Conservation (phyloP, 768 basidiomycete genomes). For the Kwoniella heveanensis region DNA sequence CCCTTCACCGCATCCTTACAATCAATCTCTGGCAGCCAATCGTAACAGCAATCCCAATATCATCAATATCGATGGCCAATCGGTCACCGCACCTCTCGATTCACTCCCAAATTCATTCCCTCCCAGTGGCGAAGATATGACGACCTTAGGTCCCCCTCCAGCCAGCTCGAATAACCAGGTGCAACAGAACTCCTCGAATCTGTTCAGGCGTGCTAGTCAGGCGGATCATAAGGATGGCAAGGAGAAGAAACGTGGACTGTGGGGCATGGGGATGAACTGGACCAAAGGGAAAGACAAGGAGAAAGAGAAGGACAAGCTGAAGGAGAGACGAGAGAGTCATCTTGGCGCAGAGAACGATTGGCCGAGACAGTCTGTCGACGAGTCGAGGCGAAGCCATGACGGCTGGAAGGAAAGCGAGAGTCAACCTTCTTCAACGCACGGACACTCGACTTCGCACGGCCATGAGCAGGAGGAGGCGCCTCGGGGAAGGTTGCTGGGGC, state of each 20-base stretch:
- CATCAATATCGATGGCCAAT: not conserved
- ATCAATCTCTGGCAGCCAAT: not conserved
- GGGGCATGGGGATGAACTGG: slow-evolving; percentile 31
- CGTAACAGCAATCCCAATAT: not conserved
- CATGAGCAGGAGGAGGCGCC: slow-evolving; percentile 24
- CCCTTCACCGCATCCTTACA: slow-evolving; percentile 35
- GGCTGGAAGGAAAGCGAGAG: slow-evolving; percentile 34
- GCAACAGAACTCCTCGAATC: slow-evolving; percentile 3
- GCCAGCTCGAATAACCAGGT: not conserved
- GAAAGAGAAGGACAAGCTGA: slow-evolving; percentile 21
- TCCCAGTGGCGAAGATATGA: slow-evolving; percentile 10
- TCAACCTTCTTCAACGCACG: slow-evolving; percentile 25
- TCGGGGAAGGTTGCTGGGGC: slow-evolving; percentile 18
- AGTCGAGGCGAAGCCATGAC: slow-evolving; percentile 22
- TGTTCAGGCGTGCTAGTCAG: slow-evolving; percentile 20
- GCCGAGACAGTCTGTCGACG: slow-evolving; percentile 14
- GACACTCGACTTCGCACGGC: slow-evolving; percentile 38
- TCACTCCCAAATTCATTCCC: not conserved
- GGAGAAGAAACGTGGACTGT: slow-evolving; percentile 47
- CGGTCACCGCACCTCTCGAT: not conserved
- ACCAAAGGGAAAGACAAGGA: slow-evolving; percentile 28
- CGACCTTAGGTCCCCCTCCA: not conserved
- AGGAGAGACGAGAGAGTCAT: slow-evolving; percentile 13
- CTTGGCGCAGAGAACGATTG: not conserved
- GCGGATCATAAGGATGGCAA: slow-evolving; percentile 28